These are phyloP conservation scores for Trichophyton mentagrophytes DNA, from an alignment of 2,329 filamentous ascomycete genomes.

Conservation along the genomic window DNA sequence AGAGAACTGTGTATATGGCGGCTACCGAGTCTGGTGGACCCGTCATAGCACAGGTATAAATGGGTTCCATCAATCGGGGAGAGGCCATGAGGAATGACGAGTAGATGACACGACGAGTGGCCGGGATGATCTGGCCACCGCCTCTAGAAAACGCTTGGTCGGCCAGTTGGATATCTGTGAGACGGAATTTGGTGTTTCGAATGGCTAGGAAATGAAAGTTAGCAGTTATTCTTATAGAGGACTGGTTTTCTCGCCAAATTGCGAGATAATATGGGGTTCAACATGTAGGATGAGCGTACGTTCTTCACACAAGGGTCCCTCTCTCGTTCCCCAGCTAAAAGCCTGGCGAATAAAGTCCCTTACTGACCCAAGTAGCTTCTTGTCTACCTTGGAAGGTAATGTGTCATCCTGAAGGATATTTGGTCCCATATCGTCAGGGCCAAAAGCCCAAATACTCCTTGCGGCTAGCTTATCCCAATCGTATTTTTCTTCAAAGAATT, in stretches of 20 bases:
- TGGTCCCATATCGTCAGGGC: conserved; percentile 83
- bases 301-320: conserved; percentile 95
- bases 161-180: conserved; percentile 80
- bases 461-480: conserved; percentile 92
- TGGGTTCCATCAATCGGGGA: conserved; percentile 88
- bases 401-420: conserved; percentile 98
- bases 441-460: conserved; percentile 96
- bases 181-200: conserved; percentile 92
- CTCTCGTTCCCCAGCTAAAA: conserved; percentile 89
- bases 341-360: conserved; percentile 90
- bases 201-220: conserved; percentile 46
- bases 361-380: conserved; percentile 73
- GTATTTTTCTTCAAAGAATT: conserved; percentile 94
- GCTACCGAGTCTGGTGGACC: conserved; percentile 81
- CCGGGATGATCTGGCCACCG: conserved; percentile 94
- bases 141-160: conserved; percentile 87
- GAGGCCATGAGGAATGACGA: conserved; percentile 95
- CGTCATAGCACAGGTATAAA: conserved; percentile 86
- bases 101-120: conserved; percentile 82
- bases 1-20: conserved; percentile 81
- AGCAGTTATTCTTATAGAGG: conserved; percentile 11
- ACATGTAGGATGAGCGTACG: conserved; percentile 45
- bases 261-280: conserved; percentile 7
- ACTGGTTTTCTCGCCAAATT: not conserved
- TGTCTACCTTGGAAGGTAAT: conserved; percentile 84